Base-by-base conservation (phyloP, 768 basidiomycete species). In the Boletus coccyginus region DNA sequence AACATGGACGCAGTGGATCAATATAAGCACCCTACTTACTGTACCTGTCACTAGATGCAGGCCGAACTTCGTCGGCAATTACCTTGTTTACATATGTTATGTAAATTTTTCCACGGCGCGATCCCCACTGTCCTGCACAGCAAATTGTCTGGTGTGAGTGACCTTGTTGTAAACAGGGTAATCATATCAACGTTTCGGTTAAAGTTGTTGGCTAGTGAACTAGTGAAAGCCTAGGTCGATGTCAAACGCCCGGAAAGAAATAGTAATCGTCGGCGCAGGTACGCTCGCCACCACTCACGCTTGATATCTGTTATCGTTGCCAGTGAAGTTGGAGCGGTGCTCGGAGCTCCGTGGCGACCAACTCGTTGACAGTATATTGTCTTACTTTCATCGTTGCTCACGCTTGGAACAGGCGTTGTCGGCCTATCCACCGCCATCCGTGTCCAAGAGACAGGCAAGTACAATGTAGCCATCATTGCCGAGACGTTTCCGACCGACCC, bases 381-480 rank as follows among this genome's bases (percentile, higher is more conserved):
- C 6, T 27, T 21, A 3, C 31, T 44, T 33, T 38, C 21, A 24
- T 47, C 33, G 7, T 10, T 33, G 33, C 36, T 47, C 46, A 54
- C 21, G 1, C 40, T 50, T 24, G 11, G 31, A 33, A 45, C 55
- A 92, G 90, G 90, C 46, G 90, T 92, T 1, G 70, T 92, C 5
- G 91, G 91, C 5, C 75, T 93, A 31, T 86, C 89, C 0, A 88
- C 90, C 5, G 91, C 90, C 0, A 61, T 92, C 35, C 83, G 78
- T 61, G 74, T 91, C 12, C 88, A 89, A 66, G 82, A 87, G 60
- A 76, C 74, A 16, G 82, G 81, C 10, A 76, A 73, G 6, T 87
- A 88, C 64, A 71, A 73, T 4, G 90, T 92, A 17, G 83, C 82
- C 2, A 77, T 94, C 50, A 70, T 92, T 12, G 86, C 91, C 0